Evolutionary conservation across 176 grass and related monocot genomes (phyloP).

Genomic region (Tillandsia leiboldiana): DNA sequence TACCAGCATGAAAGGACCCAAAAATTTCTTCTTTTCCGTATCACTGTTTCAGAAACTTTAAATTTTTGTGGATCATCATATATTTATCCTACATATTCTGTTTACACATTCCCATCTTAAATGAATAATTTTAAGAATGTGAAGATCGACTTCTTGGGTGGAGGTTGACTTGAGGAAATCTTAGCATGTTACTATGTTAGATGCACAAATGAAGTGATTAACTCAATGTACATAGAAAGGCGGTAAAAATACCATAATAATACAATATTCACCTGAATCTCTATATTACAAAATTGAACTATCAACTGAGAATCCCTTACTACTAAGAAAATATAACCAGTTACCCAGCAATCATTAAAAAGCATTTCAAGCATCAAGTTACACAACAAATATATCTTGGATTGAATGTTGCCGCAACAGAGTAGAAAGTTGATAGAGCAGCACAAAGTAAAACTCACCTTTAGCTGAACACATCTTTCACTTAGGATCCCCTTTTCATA

Average conservation of each 20-base stretch:
- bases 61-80: neutral
- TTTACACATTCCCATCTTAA: neutral
- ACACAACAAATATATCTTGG: neutral
- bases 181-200: slow-evolving; percentile 2
- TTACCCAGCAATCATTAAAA: neutral
- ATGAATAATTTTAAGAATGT: neutral
- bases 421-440: neutral
- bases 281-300: neutral
- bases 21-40: too few species aligned
- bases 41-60: too few species aligned
- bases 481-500: slow-evolving; percentile 23
- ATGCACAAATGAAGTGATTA: neutral
- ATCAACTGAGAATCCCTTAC: neutral
- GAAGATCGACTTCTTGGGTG: neutral
- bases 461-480: slow-evolving; percentile 36
- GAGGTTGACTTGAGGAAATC: neutral
- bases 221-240: neutral
- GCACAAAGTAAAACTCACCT: slow-evolving; percentile 27
- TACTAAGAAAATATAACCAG: neutral
- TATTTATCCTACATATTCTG: neutral
- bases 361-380: neutral
- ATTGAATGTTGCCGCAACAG: neutral
- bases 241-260: neutral
- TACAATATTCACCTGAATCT: neutral
- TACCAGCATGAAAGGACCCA: too few species aligned